These are phyloP conservation scores for Senna siamea DNA, from an alignment of 306 rosid species.

Conservation along the genomic window DNA sequence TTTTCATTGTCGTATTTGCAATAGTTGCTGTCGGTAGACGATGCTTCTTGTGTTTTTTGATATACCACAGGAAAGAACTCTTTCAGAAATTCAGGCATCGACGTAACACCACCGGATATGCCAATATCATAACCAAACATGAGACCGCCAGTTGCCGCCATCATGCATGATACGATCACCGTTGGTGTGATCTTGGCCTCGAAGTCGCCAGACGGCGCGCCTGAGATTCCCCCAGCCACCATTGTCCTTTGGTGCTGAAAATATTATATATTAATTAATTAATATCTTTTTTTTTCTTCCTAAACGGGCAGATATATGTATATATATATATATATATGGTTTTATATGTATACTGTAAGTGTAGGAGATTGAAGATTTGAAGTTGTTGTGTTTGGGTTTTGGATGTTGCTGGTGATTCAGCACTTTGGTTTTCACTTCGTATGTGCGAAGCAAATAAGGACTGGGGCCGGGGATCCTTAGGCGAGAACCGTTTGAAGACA, in stretches of 20 bases:
- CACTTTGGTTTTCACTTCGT: too few species aligned
- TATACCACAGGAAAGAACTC: slow-evolving; percentile 68
- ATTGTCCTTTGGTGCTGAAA: slow-evolving; percentile 20
- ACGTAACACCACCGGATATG: slow-evolving; percentile 78
- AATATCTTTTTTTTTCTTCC: too few species aligned
- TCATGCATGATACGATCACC: slow-evolving; percentile 55
- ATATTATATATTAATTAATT: too few species aligned
- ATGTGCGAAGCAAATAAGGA: too few species aligned
- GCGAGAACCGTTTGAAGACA: too few species aligned
- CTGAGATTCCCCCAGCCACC: slow-evolving; percentile 50
- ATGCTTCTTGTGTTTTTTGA: slow-evolving; percentile 19
- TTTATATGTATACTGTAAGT: too few species aligned
- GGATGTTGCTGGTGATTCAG: too few species aligned
- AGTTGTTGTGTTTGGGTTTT: too few species aligned
- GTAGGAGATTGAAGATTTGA: too few species aligned
- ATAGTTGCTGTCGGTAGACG: slow-evolving; percentile 50
- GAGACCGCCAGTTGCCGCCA: slow-evolving; percentile 69
- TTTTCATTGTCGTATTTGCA: slow-evolving; percentile 78
- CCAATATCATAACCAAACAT: slow-evolving; percentile 75
- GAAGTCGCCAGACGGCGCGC: slow-evolving; percentile 26
- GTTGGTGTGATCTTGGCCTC: slow-evolving; percentile 56
- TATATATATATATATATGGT: too few species aligned
- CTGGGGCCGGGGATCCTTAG: too few species aligned
- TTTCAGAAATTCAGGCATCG: slow-evolving; percentile 61
- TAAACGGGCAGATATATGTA: too few species aligned